Evolutionary conservation across 2,329 filamentous ascomycete species (phyloP).

Genomic region (Trichoderma sp.): DNA sequence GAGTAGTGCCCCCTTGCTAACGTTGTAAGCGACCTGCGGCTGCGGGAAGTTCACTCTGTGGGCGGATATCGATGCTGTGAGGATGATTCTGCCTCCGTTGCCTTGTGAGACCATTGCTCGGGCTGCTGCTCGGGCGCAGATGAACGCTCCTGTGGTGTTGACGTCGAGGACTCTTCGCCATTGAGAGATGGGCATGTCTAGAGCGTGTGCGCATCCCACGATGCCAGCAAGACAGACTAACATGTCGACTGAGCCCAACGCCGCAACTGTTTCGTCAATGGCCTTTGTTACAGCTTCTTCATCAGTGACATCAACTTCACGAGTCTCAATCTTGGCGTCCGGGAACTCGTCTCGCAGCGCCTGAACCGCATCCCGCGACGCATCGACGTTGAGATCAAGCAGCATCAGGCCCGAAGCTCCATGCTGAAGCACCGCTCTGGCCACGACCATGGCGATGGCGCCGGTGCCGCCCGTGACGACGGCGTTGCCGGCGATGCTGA

Average conservation of each 20-base stretch:
- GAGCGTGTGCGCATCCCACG: conserved; percentile 58
- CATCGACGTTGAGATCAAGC: conserved; percentile 55
- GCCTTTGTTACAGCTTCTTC: conserved; percentile 22
- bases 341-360: conserved; percentile 26
- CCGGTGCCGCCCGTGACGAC: conserved; percentile 50
- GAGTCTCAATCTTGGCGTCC: conserved; percentile 14
- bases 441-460: conserved; percentile 44
- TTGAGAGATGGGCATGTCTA: conserved; percentile 44
- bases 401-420: conserved; percentile 58
- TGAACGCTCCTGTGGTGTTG: conserved; percentile 69
- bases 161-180: conserved; percentile 67
- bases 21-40: conserved; percentile 70
- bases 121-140: conserved; percentile 64
- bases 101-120: conserved; percentile 52
- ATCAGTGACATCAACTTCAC: conserved; percentile 25
- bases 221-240: conserved; percentile 55
- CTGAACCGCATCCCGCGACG: conserved; percentile 30
- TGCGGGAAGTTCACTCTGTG: conserved; percentile 71
- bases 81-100: conserved; percentile 59
- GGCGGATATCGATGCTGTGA: conserved; percentile 66
- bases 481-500: conserved; percentile 34
- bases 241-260: conserved; percentile 26
- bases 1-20: conserved; percentile 65
- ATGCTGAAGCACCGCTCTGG: conserved; percentile 66
- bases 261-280: conserved; percentile 10